Evolutionary conservation across 805 yeast genomes (phyloP), one percentile per base, ranked within the genome.

Genomic region (Yamadazyma ubonensis): DNA sequence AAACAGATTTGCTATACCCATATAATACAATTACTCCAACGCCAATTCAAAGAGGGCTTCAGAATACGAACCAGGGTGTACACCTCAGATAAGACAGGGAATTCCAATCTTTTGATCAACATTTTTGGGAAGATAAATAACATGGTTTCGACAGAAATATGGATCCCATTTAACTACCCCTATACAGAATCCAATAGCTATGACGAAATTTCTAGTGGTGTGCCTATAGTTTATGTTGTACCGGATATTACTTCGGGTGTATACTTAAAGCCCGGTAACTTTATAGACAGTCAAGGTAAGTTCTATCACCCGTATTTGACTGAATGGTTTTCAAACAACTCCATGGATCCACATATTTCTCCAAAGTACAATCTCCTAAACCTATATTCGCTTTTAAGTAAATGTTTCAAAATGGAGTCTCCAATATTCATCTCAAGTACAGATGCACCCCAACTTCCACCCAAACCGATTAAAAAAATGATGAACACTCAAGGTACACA

Each of bases 81-180:
- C 42, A 67, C 71, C 4, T 59, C 84, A 2, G 62, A 72, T 38
- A 72, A 71, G n/a, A 49, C 64, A 1, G 96, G 96, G 1, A 56
- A 55, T 9, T 67, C 83, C 1, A 68, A 73, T 15, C 67, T 88
- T 14, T 63, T 88, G 35, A 63, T 89, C 8, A 79, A 81, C 44
- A 45, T 90, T 2, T 73, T 73, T 49, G 96, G 96, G 0, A 61
- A 71, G 0, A 48, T 82, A 3, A 71, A 73, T 2, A 50, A 49
- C 0, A 33, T 46, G 6, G 37, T 40, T 3, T 90, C 89, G 0
- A 52, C 88, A 9, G 79, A 79, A 39, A 58, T 89, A 4, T 88
- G 96, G 95, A 53, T 90, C 4, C 95, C 96, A 0, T 70, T 72
- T 19, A 66, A 70, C 17, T 89, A 85, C 49, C 96, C 96, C 0